phyloP scores from a whole-genome alignment of 2,329 filamentous ascomycete species.

The Fusarium coicis region DNA sequence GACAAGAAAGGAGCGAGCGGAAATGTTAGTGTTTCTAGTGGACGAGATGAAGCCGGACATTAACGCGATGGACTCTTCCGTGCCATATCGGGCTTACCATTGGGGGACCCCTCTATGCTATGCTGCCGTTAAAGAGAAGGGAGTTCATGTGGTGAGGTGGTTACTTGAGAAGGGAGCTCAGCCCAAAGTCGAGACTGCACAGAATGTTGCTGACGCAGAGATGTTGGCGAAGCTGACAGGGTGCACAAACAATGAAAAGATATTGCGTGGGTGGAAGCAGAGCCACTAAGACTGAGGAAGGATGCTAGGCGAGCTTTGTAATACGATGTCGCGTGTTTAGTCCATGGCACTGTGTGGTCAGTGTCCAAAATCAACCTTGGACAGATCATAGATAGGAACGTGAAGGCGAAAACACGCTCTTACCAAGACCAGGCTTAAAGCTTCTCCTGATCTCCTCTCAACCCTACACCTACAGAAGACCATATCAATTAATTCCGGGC shows the following conservation, averaged over 20 bases:
- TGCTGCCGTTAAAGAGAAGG: neutral
- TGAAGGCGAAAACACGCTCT: neutral
- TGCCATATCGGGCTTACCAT: neutral
- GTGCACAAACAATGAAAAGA: neutral
- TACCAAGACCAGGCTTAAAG: neutral
- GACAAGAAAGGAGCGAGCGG: neutral
- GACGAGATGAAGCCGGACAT: neutral
- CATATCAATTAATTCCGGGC: neutral
- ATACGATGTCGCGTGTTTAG: neutral
- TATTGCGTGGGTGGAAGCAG: neutral
- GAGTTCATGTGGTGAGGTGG: neutral
- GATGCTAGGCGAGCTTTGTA: no score
- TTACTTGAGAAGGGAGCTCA: neutral
- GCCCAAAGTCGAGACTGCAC: neutral
- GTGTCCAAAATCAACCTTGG: no score
- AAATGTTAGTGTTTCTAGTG: neutral
- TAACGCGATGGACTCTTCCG: neutral
- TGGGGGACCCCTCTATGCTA: neutral
- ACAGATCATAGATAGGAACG: no score
- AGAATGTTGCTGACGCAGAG: neutral
- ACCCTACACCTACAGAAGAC: neutral
- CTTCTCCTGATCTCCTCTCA: neutral
- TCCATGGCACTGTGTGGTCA: neutral
- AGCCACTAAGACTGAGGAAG: neutral
- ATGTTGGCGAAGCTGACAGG: neutral